phyloP scores from a whole-genome alignment of 805 yeast genomes.

The Cyberlindnera americana region DNA sequence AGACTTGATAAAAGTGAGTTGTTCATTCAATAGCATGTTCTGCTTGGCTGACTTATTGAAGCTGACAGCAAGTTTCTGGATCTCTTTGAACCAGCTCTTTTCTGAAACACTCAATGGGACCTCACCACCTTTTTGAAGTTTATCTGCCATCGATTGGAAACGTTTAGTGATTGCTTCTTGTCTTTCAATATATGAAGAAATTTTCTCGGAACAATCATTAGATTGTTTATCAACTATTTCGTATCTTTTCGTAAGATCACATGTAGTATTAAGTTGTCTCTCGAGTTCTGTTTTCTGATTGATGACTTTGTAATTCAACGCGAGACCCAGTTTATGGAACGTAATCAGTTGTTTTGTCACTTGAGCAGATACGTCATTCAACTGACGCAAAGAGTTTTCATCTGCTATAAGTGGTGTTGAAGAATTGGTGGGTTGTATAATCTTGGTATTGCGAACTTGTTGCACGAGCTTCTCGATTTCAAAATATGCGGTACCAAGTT shows the following conservation, averaged over 20 bases:
- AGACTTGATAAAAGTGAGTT: constrained; percentile 27
- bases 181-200: constrained; percentile 26
- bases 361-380: constrained; percentile 24
- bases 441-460: background rate
- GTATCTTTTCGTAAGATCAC: constrained; percentile 23
- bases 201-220: constrained; percentile 14
- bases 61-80: constrained; percentile 30
- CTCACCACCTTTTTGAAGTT: constrained; percentile 24
- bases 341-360: constrained; percentile 12
- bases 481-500: constrained; percentile 10
- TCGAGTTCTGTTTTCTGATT: constrained; percentile 41
- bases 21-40: constrained; percentile 27
- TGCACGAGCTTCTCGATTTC: constrained; percentile 10
- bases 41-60: constrained; percentile 32
- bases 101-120: constrained; percentile 39
- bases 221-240: constrained; percentile 15
- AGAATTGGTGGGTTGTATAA: constrained; percentile 9
- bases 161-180: constrained; percentile 34
- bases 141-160: constrained; percentile 27
- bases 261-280: constrained; percentile 34
- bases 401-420: constrained; percentile 5
- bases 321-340: constrained; percentile 33
- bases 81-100: constrained; percentile 43
- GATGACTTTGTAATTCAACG: constrained; percentile 33
- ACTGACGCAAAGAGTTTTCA: constrained; percentile 16